Evolutionary conservation across 2,329 filamentous ascomycete genomes (phyloP).

Genomic region (Penicillium hesseltinei): DNA sequence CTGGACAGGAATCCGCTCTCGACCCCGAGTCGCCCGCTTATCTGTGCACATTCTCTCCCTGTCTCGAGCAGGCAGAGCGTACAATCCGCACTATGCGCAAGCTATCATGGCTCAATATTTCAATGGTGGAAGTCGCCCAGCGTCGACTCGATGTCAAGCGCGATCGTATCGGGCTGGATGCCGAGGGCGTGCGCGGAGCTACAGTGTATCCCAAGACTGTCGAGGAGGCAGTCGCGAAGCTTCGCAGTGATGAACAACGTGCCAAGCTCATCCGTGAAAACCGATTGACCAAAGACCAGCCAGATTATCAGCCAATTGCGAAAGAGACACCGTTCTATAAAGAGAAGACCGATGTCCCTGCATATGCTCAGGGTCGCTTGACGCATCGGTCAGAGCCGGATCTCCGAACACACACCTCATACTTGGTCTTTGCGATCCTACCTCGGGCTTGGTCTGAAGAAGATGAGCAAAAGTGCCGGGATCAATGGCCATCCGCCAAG

Average conservation of each 20-base stretch:
- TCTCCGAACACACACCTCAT: constrained; percentile 95
- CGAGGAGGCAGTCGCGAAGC: constrained; percentile 70
- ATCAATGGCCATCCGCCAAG: constrained; percentile 64
- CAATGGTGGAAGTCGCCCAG: constrained; percentile 87
- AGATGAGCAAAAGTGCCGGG: constrained; percentile 68
- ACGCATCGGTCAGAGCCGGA: constrained; percentile 81
- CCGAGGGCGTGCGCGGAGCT: constrained; percentile 65
- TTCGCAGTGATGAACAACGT: constrained; percentile 70
- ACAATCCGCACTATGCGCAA: constrained; percentile 79
- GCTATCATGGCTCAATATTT: constrained; percentile 84
- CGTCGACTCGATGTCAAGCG: constrained; percentile 76
- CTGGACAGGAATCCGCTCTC: constrained; percentile 52
- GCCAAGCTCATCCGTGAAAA: constrained; percentile 61
- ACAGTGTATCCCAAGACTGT: constrained; percentile 67
- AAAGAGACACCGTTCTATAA: constrained; percentile 23
- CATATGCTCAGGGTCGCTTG: constrained; percentile 73
- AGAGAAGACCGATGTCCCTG: constrained; percentile 40
- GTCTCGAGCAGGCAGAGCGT: constrained; percentile 90
- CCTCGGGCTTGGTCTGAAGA: constrained; percentile 82
- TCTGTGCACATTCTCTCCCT: constrained; percentile 93
- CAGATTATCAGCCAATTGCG: constrained; percentile 21
- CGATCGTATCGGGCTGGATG: constrained; percentile 72
- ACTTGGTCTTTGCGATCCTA: constrained; percentile 86
- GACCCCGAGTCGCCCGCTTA: constrained; percentile 70
- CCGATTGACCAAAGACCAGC: constrained; percentile 29